Conservation (phyloP, 164 flowering plant genomes). For the Chimonanthus salicifolius region DNA sequence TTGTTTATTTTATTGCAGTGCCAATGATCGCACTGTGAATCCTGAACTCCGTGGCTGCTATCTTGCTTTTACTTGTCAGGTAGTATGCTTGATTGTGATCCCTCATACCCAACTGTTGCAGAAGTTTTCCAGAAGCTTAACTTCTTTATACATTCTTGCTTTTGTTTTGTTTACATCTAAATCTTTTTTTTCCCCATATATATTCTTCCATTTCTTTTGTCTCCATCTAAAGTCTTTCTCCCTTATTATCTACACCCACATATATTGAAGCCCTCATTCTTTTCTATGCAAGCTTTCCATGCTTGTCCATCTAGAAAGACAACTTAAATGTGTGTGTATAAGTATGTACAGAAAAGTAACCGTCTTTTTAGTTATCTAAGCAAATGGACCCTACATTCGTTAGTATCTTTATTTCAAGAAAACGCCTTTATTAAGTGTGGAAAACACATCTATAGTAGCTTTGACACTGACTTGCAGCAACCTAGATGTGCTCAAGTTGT, state of each 20-base stretch:
- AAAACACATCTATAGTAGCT: background rate
- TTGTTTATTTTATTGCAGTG: slow-evolving; percentile 40
- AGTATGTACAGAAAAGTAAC: background rate
- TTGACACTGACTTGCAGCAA: background rate
- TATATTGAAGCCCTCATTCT: background rate
- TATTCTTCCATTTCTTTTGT: no score
- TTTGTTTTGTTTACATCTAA: background rate
- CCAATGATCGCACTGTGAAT: slow-evolving; percentile 54
- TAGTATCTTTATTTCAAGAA: background rate
- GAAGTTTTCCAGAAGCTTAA: background rate
- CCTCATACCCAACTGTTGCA: background rate
- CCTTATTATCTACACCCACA: background rate
- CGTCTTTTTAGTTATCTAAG: background rate
- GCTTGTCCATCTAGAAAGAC: no score
- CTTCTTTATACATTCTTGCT: background rate
- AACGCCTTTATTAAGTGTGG: background rate
- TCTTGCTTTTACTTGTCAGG: slow-evolving; percentile 84
- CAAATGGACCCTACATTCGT: background rate
- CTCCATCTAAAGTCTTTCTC: no score
- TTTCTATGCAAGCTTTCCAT: no score
- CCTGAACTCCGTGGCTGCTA: slow-evolving; percentile 78
- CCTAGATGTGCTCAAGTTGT: background rate
- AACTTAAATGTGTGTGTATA: no score
- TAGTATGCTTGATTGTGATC: slow-evolving; percentile 19
- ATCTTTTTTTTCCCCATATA: background rate